Evolutionary conservation across 805 yeast species (phyloP), one percentile per base, ranked within the genome.

Genomic region (Candida oleophila): DNA sequence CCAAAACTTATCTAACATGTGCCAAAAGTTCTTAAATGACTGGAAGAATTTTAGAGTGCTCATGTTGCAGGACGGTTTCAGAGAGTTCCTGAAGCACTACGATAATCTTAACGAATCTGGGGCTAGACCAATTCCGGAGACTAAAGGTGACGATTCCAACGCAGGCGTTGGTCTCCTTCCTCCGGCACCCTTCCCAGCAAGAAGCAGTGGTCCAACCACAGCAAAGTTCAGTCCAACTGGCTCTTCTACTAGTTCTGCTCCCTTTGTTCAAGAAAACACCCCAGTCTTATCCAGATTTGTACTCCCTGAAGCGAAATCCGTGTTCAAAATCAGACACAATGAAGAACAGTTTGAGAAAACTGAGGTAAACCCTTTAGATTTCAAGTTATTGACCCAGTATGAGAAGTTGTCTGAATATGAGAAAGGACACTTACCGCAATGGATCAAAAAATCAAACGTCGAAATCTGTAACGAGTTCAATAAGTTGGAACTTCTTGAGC

Each of bases 401-500:
- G 9, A 45, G 4, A 22, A 57, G n/a, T 37, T 59, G 9, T 53
- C 56, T 4, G 46, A 49, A 14, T 56, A 55, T 38, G 54, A 52
- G 41, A 9, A 45, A 35, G 45, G 51, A 4, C 44, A 41, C 18
- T 63, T 84, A 43, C 89, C 90, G 1, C 38, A 44, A 2, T 86
- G 91, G 91, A 66, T 84, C 22, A 59, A 42, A 20, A 42, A 42
- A 38, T 19, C 38, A 15, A 34, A 55, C 2, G 49, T 43, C n/a
- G 56, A 51, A 19, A 56, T 67, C 21, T 56, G 54, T 28, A 53
- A 55, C 1, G 62, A 82, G 51, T 91, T 89, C 62, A 77, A 79
- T 52, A 66, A 66, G 41, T 68, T 91, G 39, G 96, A 92, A 65
- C 65, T 77, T 40, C 73, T 78, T 22, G 97, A 91, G 60, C 81